These are phyloP conservation scores for Venturia oleaginea DNA, from an alignment of 2,329 filamentous ascomycete species.

Conservation along the genomic window DNA sequence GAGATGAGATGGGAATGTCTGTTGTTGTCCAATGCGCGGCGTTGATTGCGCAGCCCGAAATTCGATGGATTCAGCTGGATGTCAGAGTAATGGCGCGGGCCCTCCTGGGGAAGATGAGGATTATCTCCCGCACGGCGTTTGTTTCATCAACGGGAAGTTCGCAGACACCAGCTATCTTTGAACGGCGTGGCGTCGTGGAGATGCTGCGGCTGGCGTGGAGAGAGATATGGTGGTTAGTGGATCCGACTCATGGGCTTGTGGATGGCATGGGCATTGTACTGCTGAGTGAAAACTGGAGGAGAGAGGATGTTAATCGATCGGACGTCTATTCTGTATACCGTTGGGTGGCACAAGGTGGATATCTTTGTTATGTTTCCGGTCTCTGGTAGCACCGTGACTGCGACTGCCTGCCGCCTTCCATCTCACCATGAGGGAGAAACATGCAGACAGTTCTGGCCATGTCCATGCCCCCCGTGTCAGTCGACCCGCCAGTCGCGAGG, in stretches of 20 bases:
- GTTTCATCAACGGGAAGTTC: not conserved
- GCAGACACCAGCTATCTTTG: not conserved
- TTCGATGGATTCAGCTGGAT: not conserved
- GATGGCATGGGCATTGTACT: not conserved
- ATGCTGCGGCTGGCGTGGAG: not conserved
- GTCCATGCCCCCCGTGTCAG: not conserved
- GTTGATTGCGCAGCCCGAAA: not conserved
- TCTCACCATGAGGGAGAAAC: not conserved
- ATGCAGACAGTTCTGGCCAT: not conserved
- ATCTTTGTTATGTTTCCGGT: not conserved
- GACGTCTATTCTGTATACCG: not conserved
- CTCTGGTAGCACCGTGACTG: not conserved
- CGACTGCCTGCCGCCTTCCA: not conserved
- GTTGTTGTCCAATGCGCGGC: not conserved
- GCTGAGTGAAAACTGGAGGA: not conserved
- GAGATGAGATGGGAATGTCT: not conserved
- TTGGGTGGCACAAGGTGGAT: not conserved
- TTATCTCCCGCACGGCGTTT: not conserved
- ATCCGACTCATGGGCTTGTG: not conserved
- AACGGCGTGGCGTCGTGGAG: not conserved
- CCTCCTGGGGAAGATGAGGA: not conserved
- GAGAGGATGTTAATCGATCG: not conserved
- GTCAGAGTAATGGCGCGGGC: not conserved
- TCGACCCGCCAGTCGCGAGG: not conserved
- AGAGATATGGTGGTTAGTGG: not conserved